Evolutionary conservation across 495 filamentous ascomycete species (phyloP).

Genomic region (Astrothelium subdiscretum): DNA sequence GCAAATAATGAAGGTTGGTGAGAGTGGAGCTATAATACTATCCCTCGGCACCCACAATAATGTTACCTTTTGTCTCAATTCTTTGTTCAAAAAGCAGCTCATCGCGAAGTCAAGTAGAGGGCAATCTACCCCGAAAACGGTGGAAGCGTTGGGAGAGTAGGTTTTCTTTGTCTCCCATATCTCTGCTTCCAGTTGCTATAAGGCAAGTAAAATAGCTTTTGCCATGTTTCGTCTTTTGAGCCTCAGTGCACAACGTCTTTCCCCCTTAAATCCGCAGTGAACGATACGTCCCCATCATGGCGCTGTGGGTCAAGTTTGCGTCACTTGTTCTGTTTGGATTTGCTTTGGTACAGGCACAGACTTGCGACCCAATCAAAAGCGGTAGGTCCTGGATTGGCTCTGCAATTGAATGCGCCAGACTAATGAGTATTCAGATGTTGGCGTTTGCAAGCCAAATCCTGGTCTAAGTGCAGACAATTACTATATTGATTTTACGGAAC

Average conservation of each 20-base stretch:
- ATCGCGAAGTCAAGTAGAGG: background rate
- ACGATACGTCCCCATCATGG: background rate
- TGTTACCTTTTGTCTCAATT: background rate
- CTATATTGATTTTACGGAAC: constrained; percentile 55
- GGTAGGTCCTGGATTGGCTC: background rate
- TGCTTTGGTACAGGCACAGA: background rate
- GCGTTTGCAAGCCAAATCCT: constrained; percentile 49
- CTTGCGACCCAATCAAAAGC: background rate
- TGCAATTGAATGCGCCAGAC: no score
- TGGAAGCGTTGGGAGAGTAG: no score
- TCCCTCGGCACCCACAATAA: background rate
- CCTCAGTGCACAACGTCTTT: no score
- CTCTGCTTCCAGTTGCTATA: background rate
- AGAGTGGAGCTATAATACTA: background rate
- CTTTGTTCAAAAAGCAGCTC: background rate
- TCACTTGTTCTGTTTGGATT: background rate
- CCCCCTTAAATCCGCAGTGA: no score
- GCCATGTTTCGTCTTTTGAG: background rate
- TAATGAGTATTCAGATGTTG: background rate
- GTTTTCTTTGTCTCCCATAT: background rate
- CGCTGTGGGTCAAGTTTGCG: background rate
- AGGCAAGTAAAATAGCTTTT: background rate
- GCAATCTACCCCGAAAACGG: no score
- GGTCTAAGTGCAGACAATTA: constrained; percentile 44
- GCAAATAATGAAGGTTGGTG: background rate